Evolutionary conservation across 202 grass and related monocot species (phyloP), one percentile per base, ranked within the genome.

Genomic region (Musa balbisiana): DNA sequence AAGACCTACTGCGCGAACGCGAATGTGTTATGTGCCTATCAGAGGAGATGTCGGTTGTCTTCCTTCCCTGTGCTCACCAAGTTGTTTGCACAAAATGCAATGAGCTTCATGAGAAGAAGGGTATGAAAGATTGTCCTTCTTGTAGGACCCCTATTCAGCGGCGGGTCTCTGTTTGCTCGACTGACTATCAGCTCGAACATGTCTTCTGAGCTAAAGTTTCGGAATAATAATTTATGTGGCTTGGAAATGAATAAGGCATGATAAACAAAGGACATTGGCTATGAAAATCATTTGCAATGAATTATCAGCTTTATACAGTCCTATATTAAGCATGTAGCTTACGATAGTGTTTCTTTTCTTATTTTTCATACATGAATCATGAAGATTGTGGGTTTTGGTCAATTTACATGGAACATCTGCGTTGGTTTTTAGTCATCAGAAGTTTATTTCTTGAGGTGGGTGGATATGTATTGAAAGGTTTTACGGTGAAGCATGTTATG

Each of bases 1-100:
- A 80, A 6, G 67, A 62, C 8, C 1, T 55, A 17, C 66, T 63
- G 55, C 29, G 26, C 1, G 55, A 80, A 33, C 78, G 67, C 1
- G 78, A 80, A 62, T 80, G 78, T 0, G 78, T 73, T 24, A 80
- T 80, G 78, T 80, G 78, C 68, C 27, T 80, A 43, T 51, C 68
- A 8, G 78, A 80, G 55, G 78, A 80, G 55, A 63, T 52, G 55
- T 80, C 78, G 21, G 68, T 80, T 52, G 55, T 80, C 49, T 80
- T 80, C 56, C 78, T 80, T 62, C 78, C 78, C 60, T 80, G 78
- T 51, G 52, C 78, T 51, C 78, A 80, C 43, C 78, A 72, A 73
- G 78, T 80, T 72, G 55, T 80, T 62, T 80, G 78, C 26, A n/a
- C 25, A 60, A 62, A 72, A 52, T 80, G 78, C 78, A 80, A 80